Percentiles rank a stretch among this genome's conserved stretches.
Conservation (phyloP, 1,284 basidiomycete genomes). For the Ceratobasidium sp. region DNA sequence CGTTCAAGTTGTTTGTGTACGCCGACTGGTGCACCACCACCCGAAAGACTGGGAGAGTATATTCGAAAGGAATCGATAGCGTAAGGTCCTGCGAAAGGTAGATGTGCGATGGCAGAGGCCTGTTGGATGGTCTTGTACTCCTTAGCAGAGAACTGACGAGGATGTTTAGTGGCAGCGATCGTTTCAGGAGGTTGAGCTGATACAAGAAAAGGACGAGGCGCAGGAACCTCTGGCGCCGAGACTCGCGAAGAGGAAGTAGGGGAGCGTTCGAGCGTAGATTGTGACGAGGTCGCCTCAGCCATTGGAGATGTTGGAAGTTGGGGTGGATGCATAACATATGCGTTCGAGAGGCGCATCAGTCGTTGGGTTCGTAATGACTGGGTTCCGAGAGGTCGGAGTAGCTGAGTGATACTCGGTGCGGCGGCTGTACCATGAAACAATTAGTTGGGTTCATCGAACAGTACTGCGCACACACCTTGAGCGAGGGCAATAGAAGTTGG, state of each 20-base stretch:
- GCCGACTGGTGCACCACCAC: constrained; percentile 45
- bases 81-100: constrained; percentile 71
- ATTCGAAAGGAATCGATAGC: constrained; percentile 77
- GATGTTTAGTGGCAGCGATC: constrained; percentile 22
- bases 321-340: constrained; percentile 46
- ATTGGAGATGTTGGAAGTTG: neutral
- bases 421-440: constrained; percentile 27
- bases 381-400: constrained; percentile 67
- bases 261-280: neutral
- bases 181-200: constrained; percentile 52
- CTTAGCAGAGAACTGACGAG: constrained; percentile 17
- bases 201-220: neutral
- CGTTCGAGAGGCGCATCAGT: constrained; percentile 57
- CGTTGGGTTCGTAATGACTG: constrained; percentile 66
- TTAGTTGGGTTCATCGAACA: neutral
- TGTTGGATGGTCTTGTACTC: constrained; percentile 29
- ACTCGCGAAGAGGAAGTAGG: neutral
- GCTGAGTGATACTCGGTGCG: constrained; percentile 58
- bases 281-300: neutral
- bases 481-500: constrained; percentile 66
- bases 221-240: neutral
- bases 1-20: constrained; percentile 32
- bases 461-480: constrained; percentile 58
- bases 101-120: constrained; percentile 67
- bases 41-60: constrained; percentile 59